phyloP scores from a whole-genome alignment of 495 filamentous ascomycete species.

The Venustampulla echinocandica region DNA sequence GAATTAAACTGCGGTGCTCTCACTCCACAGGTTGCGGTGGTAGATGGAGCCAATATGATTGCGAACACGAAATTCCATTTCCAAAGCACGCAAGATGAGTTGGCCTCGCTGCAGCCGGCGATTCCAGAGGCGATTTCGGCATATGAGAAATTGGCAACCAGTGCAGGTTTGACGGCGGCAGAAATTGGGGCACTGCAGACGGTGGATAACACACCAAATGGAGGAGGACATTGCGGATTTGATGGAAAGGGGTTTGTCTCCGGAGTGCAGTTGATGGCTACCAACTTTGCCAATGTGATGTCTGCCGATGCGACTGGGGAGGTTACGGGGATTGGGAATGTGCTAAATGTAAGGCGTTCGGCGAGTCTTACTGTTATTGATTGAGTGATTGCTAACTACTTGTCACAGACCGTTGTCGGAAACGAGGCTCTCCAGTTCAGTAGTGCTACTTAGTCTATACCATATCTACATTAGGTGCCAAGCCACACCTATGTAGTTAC shows the following conservation, averaged over 20 bases:
- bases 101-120: conserved; percentile 32
- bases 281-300: conserved; percentile 35
- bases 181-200: conserved; percentile 37
- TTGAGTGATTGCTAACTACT: neutral
- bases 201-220: conserved; percentile 36
- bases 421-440: neutral
- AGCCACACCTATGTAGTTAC: too few relatives aligned
- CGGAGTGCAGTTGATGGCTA: conserved; percentile 40
- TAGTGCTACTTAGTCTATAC: neutral
- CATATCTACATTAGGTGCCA: too few relatives aligned
- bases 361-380: neutral
- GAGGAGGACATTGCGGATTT: conserved; percentile 41
- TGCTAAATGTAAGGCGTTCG: conserved; percentile 24
- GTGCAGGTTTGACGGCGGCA: conserved; percentile 26
- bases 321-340: conserved; percentile 36
- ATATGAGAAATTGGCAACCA: conserved; percentile 34
- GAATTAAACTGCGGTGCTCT: conserved; percentile 41
- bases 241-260: conserved; percentile 38
- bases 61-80: conserved; percentile 35
- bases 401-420: conserved; percentile 5
- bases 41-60: conserved; percentile 26
- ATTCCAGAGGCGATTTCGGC: conserved; percentile 38
- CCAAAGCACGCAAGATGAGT: conserved; percentile 40
- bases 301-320: conserved; percentile 32
- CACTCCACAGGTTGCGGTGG: conserved; percentile 36